Percentiles rank a stretch among this genome's conserved stretches.
These are phyloP conservation scores for Candida morakotiae DNA, from an alignment of 805 yeast genomes.

Conservation along the genomic window DNA sequence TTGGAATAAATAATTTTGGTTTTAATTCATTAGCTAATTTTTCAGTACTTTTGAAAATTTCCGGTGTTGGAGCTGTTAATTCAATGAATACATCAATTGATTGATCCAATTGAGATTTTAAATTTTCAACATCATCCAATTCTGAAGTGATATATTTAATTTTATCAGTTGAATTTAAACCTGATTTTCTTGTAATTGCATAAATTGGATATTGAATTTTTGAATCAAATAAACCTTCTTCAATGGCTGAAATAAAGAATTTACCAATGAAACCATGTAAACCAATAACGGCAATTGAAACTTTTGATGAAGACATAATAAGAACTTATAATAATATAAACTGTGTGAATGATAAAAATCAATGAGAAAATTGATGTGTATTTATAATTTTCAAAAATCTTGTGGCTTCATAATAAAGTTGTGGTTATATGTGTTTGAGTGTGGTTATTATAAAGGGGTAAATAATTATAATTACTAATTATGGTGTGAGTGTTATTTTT, in stretches of 20 bases:
- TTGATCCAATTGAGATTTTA: conserved; percentile 17
- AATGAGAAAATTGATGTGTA: conserved; percentile 4
- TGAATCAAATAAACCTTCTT: conserved; percentile 36
- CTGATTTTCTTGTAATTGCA: conserved; percentile 45
- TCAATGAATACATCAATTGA: conserved; percentile 41
- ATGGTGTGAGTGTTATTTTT: too few relatives aligned
- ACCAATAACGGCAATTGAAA: conserved; percentile 50
- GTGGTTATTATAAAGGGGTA: too few relatives aligned
- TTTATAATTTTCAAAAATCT: too few relatives aligned
- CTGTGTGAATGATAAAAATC: neutral
- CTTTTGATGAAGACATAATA: conserved; percentile 11
- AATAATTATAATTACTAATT: too few relatives aligned
- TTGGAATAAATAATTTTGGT: conserved; percentile 53
- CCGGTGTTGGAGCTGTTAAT: conserved; percentile 31
- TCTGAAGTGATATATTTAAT: conserved; percentile 38
- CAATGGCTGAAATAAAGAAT: conserved; percentile 43
- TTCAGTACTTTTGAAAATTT: conserved; percentile 30
- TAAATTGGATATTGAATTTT: conserved; percentile 46
- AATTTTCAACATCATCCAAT: neutral
- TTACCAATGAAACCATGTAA: conserved; percentile 49
- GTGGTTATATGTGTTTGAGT: too few relatives aligned
- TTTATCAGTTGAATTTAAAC: conserved; percentile 26
- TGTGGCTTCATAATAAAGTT: too few relatives aligned
- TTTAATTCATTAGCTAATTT: conserved; percentile 32
- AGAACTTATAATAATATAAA: neutral